phyloP scores from a whole-genome alignment of 345 rosid species.

The Euphorbia pulcherrima region DNA sequence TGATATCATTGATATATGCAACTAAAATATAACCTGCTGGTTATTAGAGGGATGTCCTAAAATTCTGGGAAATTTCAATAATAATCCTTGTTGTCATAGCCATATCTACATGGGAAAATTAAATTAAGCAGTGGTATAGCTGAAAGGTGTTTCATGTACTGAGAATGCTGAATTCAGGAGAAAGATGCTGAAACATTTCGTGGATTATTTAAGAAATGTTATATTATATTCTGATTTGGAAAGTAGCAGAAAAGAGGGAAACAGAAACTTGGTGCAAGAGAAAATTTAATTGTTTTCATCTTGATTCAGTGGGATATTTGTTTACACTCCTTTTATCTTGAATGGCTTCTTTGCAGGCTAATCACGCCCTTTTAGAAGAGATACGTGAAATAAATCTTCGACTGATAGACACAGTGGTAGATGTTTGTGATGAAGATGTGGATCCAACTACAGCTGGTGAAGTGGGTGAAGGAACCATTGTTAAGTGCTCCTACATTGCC shows the following conservation, averaged over 20 bases:
- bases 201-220: neutral
- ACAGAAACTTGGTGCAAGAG: neutral
- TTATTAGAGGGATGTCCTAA: no score
- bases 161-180: neutral
- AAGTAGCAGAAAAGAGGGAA: no score
- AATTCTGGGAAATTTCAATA: no score
- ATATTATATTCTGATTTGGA: neutral
- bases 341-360: slow-evolving; percentile 29
- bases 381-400: slow-evolving; percentile 36
- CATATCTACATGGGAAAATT: no score
- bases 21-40: neutral
- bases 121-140: neutral
- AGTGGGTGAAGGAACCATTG: slow-evolving; percentile 39
- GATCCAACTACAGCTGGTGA: slow-evolving; percentile 21
- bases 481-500: slow-evolving; percentile 36
- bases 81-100: no score
- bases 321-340: neutral
- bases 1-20: no score
- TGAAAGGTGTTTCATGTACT: neutral
- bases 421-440: slow-evolving; percentile 30
- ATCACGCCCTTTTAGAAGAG: slow-evolving; percentile 34
- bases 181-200: neutral
- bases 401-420: slow-evolving; percentile 35
- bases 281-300: neutral
- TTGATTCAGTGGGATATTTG: neutral